phyloP scores from a whole-genome alignment of 495 filamentous ascomycete species.

The Peziza echinospora region DNA sequence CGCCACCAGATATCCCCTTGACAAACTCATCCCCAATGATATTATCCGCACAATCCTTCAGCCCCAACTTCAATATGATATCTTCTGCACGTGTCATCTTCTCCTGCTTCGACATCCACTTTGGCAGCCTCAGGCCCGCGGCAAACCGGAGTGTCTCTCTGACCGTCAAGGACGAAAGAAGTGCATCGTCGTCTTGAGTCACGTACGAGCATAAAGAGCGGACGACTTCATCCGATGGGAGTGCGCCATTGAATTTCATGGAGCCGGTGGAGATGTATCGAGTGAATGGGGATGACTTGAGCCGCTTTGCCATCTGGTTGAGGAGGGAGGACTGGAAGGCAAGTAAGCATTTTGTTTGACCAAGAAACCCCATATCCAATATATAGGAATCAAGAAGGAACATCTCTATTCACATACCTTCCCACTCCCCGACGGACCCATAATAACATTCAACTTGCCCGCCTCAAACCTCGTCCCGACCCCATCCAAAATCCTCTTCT shows the following conservation, averaged over 20 bases:
- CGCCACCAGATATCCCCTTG: slow-evolving; percentile 59
- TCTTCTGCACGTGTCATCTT: slow-evolving; percentile 46
- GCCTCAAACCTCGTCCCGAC: slow-evolving; percentile 39
- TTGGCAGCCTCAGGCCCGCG: slow-evolving; percentile 43
- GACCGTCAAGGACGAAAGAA: slow-evolving; percentile 51
- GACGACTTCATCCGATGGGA: slow-evolving; percentile 40
- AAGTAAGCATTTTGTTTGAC: background rate
- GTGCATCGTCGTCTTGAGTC: slow-evolving; percentile 52
- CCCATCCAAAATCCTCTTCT: slow-evolving; percentile 38
- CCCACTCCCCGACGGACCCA: slow-evolving; percentile 55
- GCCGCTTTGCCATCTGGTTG: slow-evolving; percentile 42
- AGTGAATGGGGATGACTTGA: slow-evolving; percentile 33
- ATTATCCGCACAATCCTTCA: slow-evolving; percentile 58
- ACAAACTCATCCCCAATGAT: slow-evolving; percentile 45
- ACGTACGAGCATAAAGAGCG: slow-evolving; percentile 52
- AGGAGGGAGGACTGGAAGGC: slow-evolving; percentile 33
- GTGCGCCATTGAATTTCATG: slow-evolving; percentile 44
- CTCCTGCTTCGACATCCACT: slow-evolving; percentile 40
- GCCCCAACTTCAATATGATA: slow-evolving; percentile 47
- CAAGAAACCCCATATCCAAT: background rate
- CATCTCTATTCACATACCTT: slow-evolving; percentile 22
- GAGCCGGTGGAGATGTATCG: slow-evolving; percentile 33
- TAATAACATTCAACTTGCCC: slow-evolving; percentile 47
- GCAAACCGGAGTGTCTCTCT: slow-evolving; percentile 49
- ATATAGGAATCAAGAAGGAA: background rate